phyloP scores from a whole-genome alignment of 2,329 filamentous ascomycete genomes.

The Colletotrichum sansevieriae region DNA sequence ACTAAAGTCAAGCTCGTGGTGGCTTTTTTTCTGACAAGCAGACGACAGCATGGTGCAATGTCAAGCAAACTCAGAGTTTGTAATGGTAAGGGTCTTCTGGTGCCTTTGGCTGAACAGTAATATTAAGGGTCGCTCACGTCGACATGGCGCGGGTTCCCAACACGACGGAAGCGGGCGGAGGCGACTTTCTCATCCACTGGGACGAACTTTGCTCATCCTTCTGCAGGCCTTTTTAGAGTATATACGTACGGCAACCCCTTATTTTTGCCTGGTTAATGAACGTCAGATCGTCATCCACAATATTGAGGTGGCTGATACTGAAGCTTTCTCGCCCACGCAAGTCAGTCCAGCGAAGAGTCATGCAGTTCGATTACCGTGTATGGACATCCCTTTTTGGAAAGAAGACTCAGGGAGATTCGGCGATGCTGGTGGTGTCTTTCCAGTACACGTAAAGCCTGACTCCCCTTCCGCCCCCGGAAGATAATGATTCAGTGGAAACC shows the following conservation, averaged over 20 bases:
- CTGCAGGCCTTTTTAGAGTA: background rate
- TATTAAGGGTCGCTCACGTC: constrained; percentile 4
- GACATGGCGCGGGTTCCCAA: background rate
- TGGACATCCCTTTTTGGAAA: too few species aligned
- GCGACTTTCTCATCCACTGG: constrained; percentile 6
- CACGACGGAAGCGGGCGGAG: background rate
- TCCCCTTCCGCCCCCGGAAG: background rate
- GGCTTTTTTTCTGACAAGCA: background rate
- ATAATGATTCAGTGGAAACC: constrained; percentile 16
- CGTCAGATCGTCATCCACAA: too few species aligned
- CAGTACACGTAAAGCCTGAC: too few species aligned
- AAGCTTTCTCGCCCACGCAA: background rate
- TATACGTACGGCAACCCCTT: background rate
- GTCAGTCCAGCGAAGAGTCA: background rate
- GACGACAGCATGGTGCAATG: background rate
- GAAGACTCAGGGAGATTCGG: background rate
- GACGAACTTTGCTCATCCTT: constrained; percentile 35
- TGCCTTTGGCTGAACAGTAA: too few species aligned
- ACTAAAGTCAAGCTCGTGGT: background rate
- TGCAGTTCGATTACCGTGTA: background rate
- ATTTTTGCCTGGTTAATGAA: too few species aligned
- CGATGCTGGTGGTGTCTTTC: background rate
- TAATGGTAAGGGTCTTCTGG: too few species aligned
- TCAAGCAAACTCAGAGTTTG: constrained; percentile 11
- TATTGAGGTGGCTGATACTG: too few species aligned